Conservation (phyloP, 106 monocot genomes). For the Dioscorea zingiberensis region DNA sequence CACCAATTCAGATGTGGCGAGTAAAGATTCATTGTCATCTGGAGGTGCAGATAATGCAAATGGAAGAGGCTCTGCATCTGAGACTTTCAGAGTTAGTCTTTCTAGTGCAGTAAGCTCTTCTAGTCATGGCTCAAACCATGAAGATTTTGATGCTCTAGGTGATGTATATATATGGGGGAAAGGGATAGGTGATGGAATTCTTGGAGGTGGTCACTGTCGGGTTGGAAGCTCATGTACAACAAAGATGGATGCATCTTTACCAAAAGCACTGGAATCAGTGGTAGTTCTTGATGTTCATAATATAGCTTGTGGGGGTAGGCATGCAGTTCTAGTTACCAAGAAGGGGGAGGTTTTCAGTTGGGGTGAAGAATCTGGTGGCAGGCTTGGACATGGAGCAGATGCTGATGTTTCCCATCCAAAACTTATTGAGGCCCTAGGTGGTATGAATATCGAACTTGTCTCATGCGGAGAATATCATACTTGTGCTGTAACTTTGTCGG, state of each 20-base stretch:
- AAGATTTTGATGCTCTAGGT: constrained; percentile 60
- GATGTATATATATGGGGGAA: constrained; percentile 76
- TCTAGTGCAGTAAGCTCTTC: constrained; percentile 77
- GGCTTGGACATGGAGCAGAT: constrained; percentile 72
- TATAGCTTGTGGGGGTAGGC: constrained; percentile 48
- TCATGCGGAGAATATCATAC: constrained; percentile 74
- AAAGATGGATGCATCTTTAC: constrained; percentile 31
- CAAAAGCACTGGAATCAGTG: constrained; percentile 54
- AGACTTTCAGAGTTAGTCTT: constrained; percentile 50
- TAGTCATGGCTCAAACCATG: constrained; percentile 56
- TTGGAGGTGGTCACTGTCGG: constrained; percentile 32
- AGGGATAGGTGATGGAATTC: constrained; percentile 42
- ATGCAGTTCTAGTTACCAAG: constrained; percentile 58
- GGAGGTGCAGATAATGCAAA: constrained; percentile 37
- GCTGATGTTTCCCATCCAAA: constrained; percentile 59
- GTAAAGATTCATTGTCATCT: constrained; percentile 39
- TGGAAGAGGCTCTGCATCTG: constrained; percentile 37
- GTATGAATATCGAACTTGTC: constrained; percentile 55
- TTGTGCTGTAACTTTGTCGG: constrained; percentile 65
- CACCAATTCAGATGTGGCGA: constrained; percentile 22
- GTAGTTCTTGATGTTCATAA: constrained; percentile 53
- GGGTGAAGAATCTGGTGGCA: constrained; percentile 74
- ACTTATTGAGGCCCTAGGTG: constrained; percentile 36
- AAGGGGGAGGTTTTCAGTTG: constrained; percentile 60
- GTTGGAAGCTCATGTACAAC: constrained; percentile 17